A percentile compares a stretch with the other conserved stretches of the same genome.
Evolutionary conservation across 768 basidiomycete species (phyloP).

Genomic region (Suillus fuscotomentosus): DNA sequence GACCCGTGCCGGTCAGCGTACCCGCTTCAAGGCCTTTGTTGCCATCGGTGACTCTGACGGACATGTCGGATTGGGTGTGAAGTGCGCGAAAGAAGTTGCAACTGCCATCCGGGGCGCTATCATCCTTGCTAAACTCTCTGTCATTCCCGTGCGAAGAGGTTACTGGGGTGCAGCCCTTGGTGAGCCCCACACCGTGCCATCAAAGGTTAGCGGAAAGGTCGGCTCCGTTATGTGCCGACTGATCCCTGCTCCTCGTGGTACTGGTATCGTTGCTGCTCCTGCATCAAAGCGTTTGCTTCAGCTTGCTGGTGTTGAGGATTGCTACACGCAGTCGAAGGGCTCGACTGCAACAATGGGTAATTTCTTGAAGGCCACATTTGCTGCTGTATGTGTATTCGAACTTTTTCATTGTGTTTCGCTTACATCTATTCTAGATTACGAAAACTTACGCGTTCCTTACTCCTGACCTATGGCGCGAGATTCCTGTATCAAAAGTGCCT

Average conservation of each 20-base stretch:
- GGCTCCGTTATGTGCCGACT: constrained; percentile 99
- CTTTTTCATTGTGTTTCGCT: constrained; percentile 1
- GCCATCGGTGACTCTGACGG: constrained; percentile 99
- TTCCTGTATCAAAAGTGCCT: constrained; percentile 83
- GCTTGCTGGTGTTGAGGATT: constrained; percentile 96
- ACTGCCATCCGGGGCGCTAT: constrained; percentile 99
- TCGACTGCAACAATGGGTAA: constrained; percentile 99
- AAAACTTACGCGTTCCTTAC: constrained; percentile 99
- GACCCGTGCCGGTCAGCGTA: constrained; percentile 98
- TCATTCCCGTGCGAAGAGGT: constrained; percentile 96
- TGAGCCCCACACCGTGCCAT: constrained; percentile 98
- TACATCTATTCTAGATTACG: constrained; percentile 63
- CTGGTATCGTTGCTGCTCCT: constrained; percentile 98
- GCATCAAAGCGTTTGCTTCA: constrained; percentile 96
- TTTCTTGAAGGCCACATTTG: constrained; percentile 97
- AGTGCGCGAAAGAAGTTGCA: constrained; percentile 99
- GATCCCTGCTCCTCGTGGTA: constrained; percentile 97
- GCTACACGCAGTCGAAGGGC: constrained; percentile 97
- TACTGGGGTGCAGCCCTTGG: constrained; percentile 99
- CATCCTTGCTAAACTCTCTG: constrained; percentile 96
- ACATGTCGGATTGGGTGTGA: constrained; percentile 98
- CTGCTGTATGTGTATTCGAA: constrained; percentile 57
- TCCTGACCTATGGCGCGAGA: constrained; percentile 96
- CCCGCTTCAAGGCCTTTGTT: constrained; percentile 99
- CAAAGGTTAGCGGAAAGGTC: constrained; percentile 97